These are phyloP conservation scores for Ophiostoma triangulosporum DNA, from an alignment of 2,329 filamentous ascomycete species.

Conservation along the genomic window DNA sequence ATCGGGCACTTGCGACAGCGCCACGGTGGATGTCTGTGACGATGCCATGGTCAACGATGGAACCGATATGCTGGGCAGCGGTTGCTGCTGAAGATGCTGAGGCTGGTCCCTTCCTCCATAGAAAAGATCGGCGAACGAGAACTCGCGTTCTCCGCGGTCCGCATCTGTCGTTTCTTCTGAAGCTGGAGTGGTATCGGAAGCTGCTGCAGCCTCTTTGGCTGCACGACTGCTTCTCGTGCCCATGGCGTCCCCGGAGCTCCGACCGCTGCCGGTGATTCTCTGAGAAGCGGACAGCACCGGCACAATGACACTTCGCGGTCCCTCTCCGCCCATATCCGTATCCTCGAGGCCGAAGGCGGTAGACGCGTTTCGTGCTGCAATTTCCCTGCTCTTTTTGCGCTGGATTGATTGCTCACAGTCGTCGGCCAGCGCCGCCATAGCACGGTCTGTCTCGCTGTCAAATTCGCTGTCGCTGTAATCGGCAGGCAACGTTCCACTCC, in stretches of 20 bases:
- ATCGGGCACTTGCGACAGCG: background rate
- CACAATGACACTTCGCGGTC: background rate
- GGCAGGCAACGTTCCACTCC: no score
- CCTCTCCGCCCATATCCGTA: background rate
- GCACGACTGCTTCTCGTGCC: background rate
- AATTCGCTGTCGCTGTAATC: slow-evolving; percentile 7
- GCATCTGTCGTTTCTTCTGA: background rate
- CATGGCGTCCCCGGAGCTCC: background rate
- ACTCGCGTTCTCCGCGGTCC: no score
- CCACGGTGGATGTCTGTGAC: background rate
- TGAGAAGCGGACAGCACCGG: background rate
- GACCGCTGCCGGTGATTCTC: background rate
- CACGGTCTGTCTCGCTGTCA: slow-evolving; percentile 15
- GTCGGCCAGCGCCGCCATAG: slow-evolving; percentile 10
- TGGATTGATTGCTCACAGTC: slow-evolving; percentile 2
- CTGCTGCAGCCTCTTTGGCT: slow-evolving; percentile 1
- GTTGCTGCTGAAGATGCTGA: background rate
- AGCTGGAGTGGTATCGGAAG: background rate
- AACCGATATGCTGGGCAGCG: background rate
- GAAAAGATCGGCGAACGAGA: slow-evolving; percentile 2
- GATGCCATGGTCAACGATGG: background rate
- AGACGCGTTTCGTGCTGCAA: background rate
- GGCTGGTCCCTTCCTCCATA: background rate
- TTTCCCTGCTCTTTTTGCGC: background rate
- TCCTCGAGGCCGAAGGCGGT: no score